Evolutionary conservation across 2,329 filamentous ascomycete species (phyloP).

Genomic region (Hypoxylon sp.): DNA sequence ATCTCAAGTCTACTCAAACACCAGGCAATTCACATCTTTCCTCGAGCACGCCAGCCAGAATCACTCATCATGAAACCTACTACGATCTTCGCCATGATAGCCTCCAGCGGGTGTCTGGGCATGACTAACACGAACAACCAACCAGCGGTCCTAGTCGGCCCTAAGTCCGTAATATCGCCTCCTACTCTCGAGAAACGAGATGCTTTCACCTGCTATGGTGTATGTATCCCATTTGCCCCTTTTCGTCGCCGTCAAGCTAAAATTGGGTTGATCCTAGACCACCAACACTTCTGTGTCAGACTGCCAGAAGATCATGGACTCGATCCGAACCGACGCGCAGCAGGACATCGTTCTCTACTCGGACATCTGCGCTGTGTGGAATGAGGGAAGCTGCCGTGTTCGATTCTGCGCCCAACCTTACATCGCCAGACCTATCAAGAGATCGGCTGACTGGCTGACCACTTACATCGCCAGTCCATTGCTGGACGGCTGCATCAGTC

Average conservation of each 20-base stretch:
- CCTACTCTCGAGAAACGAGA: slow-evolving; percentile 40
- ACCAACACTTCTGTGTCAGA: slow-evolving; percentile 38
- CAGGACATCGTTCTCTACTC: slow-evolving; percentile 38
- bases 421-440: slow-evolving; percentile 38
- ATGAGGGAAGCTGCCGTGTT: slow-evolving; percentile 38
- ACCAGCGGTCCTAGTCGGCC: background rate
- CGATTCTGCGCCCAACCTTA: slow-evolving; percentile 44
- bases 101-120: slow-evolving; percentile 8
- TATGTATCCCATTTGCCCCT: slow-evolving; percentile 22
- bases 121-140: slow-evolving; percentile 1
- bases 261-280: slow-evolving; percentile 15
- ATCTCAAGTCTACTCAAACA: no score
- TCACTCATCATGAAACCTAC: slow-evolving; percentile 23
- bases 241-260: slow-evolving; percentile 4
- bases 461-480: slow-evolving; percentile 38
- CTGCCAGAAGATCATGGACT: slow-evolving; percentile 39
- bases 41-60: no score
- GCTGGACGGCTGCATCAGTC: slow-evolving; percentile 36
- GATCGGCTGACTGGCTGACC: slow-evolving; percentile 41
- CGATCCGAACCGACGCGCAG: slow-evolving; percentile 33
- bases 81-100: slow-evolving; percentile 14
- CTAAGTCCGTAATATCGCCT: background rate
- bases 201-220: slow-evolving; percentile 44
- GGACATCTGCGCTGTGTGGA: slow-evolving; percentile 42
- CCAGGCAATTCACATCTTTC: no score